Evolutionary conservation across 768 basidiomycete genomes (phyloP).

Genomic region (Phylloporus scabripes): DNA sequence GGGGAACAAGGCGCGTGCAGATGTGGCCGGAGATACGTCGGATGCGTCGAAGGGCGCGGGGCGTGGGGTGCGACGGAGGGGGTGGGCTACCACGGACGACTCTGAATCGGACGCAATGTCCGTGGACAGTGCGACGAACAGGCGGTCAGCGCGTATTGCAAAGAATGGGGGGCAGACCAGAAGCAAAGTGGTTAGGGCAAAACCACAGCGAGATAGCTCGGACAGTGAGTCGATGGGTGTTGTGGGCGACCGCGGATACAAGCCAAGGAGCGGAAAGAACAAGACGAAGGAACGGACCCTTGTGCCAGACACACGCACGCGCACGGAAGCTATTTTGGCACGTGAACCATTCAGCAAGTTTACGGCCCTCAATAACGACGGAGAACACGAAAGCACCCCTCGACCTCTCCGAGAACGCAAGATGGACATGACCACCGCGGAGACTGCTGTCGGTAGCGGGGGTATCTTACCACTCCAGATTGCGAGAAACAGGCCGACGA

Average conservation of each 20-base stretch:
- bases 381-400: slow-evolving; percentile 22
- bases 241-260: neutral
- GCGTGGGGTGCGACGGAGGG: slow-evolving; percentile 4
- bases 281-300: neutral
- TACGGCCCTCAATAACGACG: slow-evolving; percentile 2
- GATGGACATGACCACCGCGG: neutral
- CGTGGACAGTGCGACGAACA: slow-evolving; percentile 19
- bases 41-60: slow-evolving; percentile 7
- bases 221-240: slow-evolving; percentile 6
- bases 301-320: neutral
- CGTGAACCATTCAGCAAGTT: neutral
- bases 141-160: slow-evolving; percentile 2
- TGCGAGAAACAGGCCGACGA: slow-evolving; percentile 12
- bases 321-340: neutral
- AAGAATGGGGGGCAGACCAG: neutral
- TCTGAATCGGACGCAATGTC: slow-evolving; percentile 28
- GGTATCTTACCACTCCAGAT: slow-evolving; percentile 13
- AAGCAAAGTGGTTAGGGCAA: neutral
- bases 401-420: slow-evolving; percentile 13
- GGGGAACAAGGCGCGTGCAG: slow-evolving; percentile 1
- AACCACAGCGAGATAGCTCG: neutral
- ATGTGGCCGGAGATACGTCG: neutral
- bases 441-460: neutral
- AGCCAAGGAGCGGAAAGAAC: neutral
- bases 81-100: slow-evolving; percentile 1